Evolutionary conservation across 139 green algal species (phyloP).

Genomic region (Parachlorella kessleri): DNA sequence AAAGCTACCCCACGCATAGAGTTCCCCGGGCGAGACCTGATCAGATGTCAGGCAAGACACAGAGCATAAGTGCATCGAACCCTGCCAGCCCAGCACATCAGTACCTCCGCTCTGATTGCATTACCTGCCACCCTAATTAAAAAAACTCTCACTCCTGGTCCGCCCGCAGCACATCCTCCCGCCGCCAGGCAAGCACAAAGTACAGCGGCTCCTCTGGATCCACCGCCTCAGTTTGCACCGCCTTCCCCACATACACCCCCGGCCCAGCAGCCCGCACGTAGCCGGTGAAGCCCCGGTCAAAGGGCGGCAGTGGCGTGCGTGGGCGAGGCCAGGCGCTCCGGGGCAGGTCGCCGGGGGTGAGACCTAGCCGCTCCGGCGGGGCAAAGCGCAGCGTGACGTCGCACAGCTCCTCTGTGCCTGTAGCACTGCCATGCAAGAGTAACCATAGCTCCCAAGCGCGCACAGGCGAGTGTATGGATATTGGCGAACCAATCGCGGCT

Average conservation of each 20-base stretch:
- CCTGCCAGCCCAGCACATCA: neutral
- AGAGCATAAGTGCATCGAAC: too few species aligned
- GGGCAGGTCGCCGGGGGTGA: constrained; percentile 16
- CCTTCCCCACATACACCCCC: constrained; percentile 30
- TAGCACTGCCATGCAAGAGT: too few species aligned
- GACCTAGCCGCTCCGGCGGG: constrained; percentile 7
- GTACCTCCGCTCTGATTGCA: neutral
- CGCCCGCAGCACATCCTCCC: neutral
- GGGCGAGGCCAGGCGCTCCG: constrained; percentile 24
- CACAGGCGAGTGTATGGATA: too few species aligned
- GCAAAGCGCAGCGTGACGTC: constrained; percentile 26
- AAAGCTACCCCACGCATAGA: too few species aligned
- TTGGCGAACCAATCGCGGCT: too few species aligned
- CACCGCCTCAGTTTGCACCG: neutral
- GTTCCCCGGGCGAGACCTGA: too few species aligned
- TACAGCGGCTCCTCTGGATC: neutral
- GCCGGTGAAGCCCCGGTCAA: constrained; percentile 31
- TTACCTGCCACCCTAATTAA: too few species aligned
- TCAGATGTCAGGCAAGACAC: too few species aligned
- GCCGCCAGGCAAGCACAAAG: neutral
- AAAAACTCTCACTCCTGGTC: too few species aligned
- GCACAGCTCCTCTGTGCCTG: constrained; percentile 29
- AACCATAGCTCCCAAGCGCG: too few species aligned
- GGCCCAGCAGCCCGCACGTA: constrained; percentile 31
- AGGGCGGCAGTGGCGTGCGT: constrained; percentile 20